These are phyloP conservation scores for Eucalyptus erythrocorys DNA, from an alignment of 345 rosid species.

Conservation along the genomic window DNA sequence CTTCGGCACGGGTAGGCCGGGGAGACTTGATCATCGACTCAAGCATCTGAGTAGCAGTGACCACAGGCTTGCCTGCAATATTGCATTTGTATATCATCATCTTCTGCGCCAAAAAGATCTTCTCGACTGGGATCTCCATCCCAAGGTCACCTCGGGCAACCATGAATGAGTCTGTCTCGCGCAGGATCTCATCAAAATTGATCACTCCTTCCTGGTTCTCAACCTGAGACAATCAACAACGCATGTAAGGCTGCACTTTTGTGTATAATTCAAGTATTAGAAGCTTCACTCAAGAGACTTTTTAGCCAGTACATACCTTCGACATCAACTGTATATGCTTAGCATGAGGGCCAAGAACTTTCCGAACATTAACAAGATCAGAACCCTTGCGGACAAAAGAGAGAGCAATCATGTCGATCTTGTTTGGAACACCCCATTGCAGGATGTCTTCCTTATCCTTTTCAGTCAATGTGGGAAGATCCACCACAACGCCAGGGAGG, in stretches of 20 bases:
- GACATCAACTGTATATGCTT: slow-evolving; percentile 6
- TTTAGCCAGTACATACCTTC: background rate
- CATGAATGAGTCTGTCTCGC: slow-evolving; percentile 8
- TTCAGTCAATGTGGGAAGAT: slow-evolving; percentile 8
- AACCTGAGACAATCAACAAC: background rate
- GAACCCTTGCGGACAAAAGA: slow-evolving; percentile 10
- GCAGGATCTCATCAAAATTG: slow-evolving; percentile 7
- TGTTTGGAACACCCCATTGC: slow-evolving; percentile 8
- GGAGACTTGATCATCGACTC: slow-evolving; percentile 14
- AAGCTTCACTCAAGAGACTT: background rate
- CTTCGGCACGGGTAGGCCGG: slow-evolving; percentile 5
- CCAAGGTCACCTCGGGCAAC: slow-evolving; percentile 14
- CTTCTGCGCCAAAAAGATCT: slow-evolving; percentile 9
- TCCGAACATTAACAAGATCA: slow-evolving; percentile 6
- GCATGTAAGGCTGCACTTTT: background rate
- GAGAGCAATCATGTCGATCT: slow-evolving; percentile 3
- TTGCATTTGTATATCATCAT: slow-evolving; percentile 14
- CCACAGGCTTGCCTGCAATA: slow-evolving; percentile 3
- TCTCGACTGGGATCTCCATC: slow-evolving; percentile 9
- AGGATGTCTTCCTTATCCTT: slow-evolving; percentile 10
- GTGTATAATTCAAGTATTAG: background rate
- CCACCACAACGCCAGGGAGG: slow-evolving; percentile 8
- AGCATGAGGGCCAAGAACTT: slow-evolving; percentile 10
- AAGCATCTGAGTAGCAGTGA: slow-evolving; percentile 10
- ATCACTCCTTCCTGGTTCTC: slow-evolving; percentile 12